Evolutionary conservation across 441 rosid genomes (phyloP), one percentile per base, ranked within the genome.

Genomic region (Populus tomentosa): DNA sequence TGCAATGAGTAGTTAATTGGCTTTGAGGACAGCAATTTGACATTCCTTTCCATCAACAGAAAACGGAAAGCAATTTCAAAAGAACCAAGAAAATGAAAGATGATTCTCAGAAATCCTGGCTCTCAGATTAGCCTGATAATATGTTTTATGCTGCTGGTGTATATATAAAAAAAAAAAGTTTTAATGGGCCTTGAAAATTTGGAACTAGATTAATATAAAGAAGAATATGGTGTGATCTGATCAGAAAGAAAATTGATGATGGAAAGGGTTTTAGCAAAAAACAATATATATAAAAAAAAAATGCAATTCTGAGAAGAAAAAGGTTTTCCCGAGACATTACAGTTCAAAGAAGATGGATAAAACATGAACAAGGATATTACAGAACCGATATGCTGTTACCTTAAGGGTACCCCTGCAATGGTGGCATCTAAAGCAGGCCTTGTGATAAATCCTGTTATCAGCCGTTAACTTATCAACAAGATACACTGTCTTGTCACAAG

Each of bases 351-450:
- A 53, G 61, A 53, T 53, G 21, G n/a, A 53, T 53, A 53, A 5
- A 30, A 53, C 32, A 30, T 30, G 32, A 30, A 30, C 32, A 30
- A 30, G 32, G 30, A 28, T 28, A 28, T 28, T 28, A 28, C 30
- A 28, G 30, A 0, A 10, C 30, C 13, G 6, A 32, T 33, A n/a
- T 13, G 16, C 10, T 11, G 63, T 46, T 79, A 87, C 90, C 90
- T 89, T 87, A 72, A 89, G 90, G 66, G 92, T 89, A n/a, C 88
- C 81, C 14, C 69, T 85, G 85, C 92, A 89, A 77, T 89, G 90
- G 87, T 89, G 86, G 82, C 90, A 89, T 26, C 89, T 80, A 82
- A 89, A 89, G 78, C 92, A 89, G 68, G 87, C 81, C 78, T 84
- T 89, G 53, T 89, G 92, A 72, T 28, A 89, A 71, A 81, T 64